Base-by-base conservation (phyloP, 208 protist species). In the Crithidia acanthocephali region DNA sequence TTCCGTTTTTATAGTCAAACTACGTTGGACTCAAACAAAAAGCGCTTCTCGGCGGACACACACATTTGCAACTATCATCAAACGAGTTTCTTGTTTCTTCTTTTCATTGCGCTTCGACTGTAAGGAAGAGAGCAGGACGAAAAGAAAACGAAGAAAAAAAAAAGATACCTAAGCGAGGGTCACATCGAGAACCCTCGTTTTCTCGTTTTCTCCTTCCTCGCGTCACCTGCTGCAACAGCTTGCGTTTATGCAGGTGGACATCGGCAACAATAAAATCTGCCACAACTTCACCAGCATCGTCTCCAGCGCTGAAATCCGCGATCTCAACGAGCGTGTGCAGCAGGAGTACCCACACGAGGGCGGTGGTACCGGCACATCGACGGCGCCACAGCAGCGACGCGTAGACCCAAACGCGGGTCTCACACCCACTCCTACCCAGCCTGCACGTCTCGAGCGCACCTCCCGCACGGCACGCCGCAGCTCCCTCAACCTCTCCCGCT, bases 241-340 rank as follows among this genome's bases (percentile, higher is more conserved):
- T 30, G 66, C 50, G 2, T 72, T 27, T 55, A 63, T 64, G 66
- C 56, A 72, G 16, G 71, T 89, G 8, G 84, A 86, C 60, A 79
- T 86, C 55, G 84, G 80, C 42, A 89, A 83, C 56, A 76, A 85
- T 64, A 74, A 71, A 63, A 85, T 84, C 45, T 62, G 53, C 45
- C 71, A 78, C 57, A 81, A 59, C 27, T 82, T 75, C 52, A 61
- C 47, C 67, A 74, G 69, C 72, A 76, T 84, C 42, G 56, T 84
- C 37, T 53, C 63, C 5, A 84, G 76, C 60, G 67, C 32, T 9
- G 72, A 74, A 30, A 52, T 80, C 8, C 64, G 72, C 47, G 40
- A 82, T 22, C 57, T 81, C 20, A 74, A 80, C 68, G 40, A 64
- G 37, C 67, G 65, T 20, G 58, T 73, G 10, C 48, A 74, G 30